Evolutionary conservation across 2,329 filamentous ascomycete species (phyloP), one percentile per base, ranked within the genome.

Genomic region (Fusarium oligoseptatum): DNA sequence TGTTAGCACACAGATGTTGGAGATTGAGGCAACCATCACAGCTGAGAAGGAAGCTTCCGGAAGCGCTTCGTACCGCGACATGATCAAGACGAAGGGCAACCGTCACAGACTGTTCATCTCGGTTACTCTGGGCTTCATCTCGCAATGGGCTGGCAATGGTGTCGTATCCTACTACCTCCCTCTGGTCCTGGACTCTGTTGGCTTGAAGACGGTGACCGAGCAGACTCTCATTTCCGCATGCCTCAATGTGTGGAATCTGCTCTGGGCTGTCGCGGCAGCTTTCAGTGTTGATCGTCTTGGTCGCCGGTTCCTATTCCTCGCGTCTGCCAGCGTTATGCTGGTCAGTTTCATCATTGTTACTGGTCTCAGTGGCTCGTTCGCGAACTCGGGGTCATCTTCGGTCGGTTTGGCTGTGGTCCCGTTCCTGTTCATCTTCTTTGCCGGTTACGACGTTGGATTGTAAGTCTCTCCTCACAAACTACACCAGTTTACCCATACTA

Each of bases 341-440:
- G 50, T 80, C 45, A 81, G 78, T 29, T 84, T 82, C 71, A 78
- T 83, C 55, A 76, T 82, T 7, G 80, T 80, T 81, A 88, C 87
- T 3, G 83, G 80, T 1, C 77, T 80, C 34, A 82, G 82, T 12
- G 83, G 83, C 7, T 74, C 78, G 2, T 81, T 77, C 36, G 65
- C 74, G 17, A 68, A 78, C 17, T 76, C 76, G 67, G 74, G 77
- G 5, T 75, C 70, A 14, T 76, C 79, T n/a, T 62, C 74, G 6
- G 81, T 84, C 39, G 85, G 85, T 17, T 81, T 84, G 62, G 85
- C 82, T 8, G 85, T 87, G 15, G 85, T 89, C 60, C 84, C 84
- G 11, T 84, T 85, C 76, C 83, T 89, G 37, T 89, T 85, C 75
- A 80, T 87, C 67, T 88, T 85, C 80, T 85, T 82, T 64, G 83